Percentiles rank a stretch among this genome's conserved stretches.
phyloP scores from a whole-genome alignment of 2,329 filamentous ascomycete species.

The Venturia nashicola region DNA sequence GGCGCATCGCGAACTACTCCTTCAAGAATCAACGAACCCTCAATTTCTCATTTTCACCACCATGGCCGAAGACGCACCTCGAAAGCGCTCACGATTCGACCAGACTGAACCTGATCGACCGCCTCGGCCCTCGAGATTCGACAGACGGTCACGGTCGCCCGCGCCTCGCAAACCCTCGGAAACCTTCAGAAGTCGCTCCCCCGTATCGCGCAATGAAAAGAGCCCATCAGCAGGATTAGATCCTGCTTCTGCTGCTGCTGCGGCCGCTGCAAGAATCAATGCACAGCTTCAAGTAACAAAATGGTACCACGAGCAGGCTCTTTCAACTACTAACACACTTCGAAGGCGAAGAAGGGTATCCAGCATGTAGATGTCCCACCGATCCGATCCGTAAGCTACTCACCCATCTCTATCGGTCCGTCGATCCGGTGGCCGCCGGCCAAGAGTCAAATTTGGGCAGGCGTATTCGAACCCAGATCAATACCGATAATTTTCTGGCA shows the following conservation, averaged over 20 bases:
- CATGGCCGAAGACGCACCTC: slow-evolving; percentile 48
- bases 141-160: slow-evolving; percentile 82
- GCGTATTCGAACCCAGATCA: not conserved
- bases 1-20: not conserved
- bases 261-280: slow-evolving; percentile 48
- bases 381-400: slow-evolving; percentile 47
- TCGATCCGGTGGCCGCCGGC: too few relatives aligned
- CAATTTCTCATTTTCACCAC: slow-evolving; percentile 44
- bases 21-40: not conserved
- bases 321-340: not conserved
- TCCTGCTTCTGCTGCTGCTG: slow-evolving; percentile 59
- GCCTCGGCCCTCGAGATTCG: slow-evolving; percentile 60
- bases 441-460: not conserved
- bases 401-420: slow-evolving; percentile 25
- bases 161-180: slow-evolving; percentile 52
- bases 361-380: slow-evolving; percentile 85
- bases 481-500: not conserved
- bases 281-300: slow-evolving; percentile 25
- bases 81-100: slow-evolving; percentile 89
- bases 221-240: slow-evolving; percentile 52
- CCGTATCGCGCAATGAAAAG: slow-evolving; percentile 38
- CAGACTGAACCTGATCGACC: slow-evolving; percentile 70
- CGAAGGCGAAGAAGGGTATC: slow-evolving; percentile 65
- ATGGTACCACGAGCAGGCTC: not conserved
- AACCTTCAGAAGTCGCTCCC: slow-evolving; percentile 67